Base-by-base conservation (phyloP, 169 alveolate species). In the Plasmodium coatneyi region DNA sequence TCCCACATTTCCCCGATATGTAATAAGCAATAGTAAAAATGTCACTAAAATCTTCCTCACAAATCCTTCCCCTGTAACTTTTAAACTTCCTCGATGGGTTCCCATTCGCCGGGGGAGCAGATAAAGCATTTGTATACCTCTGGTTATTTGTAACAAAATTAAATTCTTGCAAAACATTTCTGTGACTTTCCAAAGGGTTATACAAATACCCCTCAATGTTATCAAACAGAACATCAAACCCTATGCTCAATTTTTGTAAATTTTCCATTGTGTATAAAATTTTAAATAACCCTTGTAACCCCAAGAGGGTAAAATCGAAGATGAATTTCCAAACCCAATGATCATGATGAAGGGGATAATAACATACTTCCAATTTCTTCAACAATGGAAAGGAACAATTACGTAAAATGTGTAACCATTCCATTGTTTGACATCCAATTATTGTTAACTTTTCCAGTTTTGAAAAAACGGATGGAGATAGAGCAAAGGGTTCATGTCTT, bases 241-340 rank as follows among this genome's bases (percentile, higher is more conserved):
- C 94, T 3, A 89, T 89, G 32, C 52, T 78, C 46, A 89, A 60
- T 66, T 89, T 89, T 66, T 60, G 83, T 6, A 89, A 71, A 56
- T 89, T 89, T 36, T 89, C 94, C 94, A 89, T 89, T 60, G 94
- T 89, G 71, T 89, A 89, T 89, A 89, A 79, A 28, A 89, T 79
- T 41, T 89, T 89, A 70, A 79, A 89, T 46, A 89, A 89, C 0
- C 94, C 94, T 79, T 89, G 87, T 89, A 89, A 66, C 43, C 94
- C 94, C 32, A 89, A 60, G n/a, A 41, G 30, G 3, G 94, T 89
- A 80, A 89, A 89, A 89, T 89, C 94, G 49, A 89, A 89, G 9
- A 89, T 46, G 81, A 89, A 89, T n/a, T 89, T 79, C 94, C 94
- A 89, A n/a, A 66, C 74, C 94, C 94, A 89, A 34, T 89, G 94